Evolutionary conservation across 768 basidiomycete species (phyloP), one percentile per base, ranked within the genome.

Genomic region (Saitozyma podzolica): DNA sequence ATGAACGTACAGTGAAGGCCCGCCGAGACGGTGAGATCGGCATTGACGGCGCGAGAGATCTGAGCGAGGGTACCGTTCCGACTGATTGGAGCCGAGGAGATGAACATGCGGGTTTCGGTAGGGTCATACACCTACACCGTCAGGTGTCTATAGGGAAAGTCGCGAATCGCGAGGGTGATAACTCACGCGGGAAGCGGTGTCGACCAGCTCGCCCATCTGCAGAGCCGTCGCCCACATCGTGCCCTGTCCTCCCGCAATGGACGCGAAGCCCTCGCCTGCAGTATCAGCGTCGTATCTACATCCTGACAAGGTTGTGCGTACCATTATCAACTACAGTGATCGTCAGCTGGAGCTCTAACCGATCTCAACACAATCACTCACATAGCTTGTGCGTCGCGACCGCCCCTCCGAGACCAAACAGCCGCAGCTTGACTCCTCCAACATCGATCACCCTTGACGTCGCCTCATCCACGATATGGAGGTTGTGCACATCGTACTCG

Each of bases 161-260:
- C 13, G 6, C 9, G 4, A 52, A 9, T 55, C 43, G 0, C 49
- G 19, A 19, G 42, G 14, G 19, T 42, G 17, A 10, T 13, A 40
- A 69, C 80, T 62, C 55, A 94, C 92, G 65, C 92, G 86, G 77
- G 95, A 91, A 0, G 96, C 92, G 3, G 94, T 98, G 80, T 98
- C 96, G 52, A 98, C 89, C 55, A 99, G 89, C 79, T 99, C 95
- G 62, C 96, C 96, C 47, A 99, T 90, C 79, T 99, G 96, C 29
- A 99, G 85, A 6, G 92, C 90, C 0, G 95, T 98, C 0, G 92
- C 91, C 96, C 96, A 99, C 88, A 98, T 95, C 17, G 94, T 98
- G 40, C 96, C 96, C 73, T 92, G 89, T 1, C 93, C 96, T 42
- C 96, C 96, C 0, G 96, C 95, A 66, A 99, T 96, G n/a, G 95